Conservation (phyloP, 495 filamentous ascomycete species). For the Endocarpon pusillum region DNA sequence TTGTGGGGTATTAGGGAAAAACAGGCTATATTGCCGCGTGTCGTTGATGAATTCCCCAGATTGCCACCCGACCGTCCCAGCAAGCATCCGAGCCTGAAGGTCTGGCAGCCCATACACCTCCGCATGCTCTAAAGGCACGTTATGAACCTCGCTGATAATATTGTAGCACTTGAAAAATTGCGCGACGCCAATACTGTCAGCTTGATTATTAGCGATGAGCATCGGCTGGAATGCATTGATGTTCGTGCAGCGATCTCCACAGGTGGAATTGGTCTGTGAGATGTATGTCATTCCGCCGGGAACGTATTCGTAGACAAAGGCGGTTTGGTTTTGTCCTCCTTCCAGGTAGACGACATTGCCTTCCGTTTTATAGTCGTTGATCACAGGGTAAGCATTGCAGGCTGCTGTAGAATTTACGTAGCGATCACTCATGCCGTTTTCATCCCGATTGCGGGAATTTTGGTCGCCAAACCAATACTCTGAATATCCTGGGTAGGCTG, state of each 20-base stretch:
- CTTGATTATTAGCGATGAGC: too few relatives aligned
- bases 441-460: background rate
- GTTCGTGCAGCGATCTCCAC: background rate
- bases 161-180: background rate
- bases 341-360: background rate
- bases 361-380: background rate
- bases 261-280: background rate
- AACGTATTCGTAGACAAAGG: background rate
- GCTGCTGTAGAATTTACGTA: background rate
- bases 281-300: background rate
- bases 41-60: conserved; percentile 1
- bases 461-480: background rate
- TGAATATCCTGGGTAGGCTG: background rate
- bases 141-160: background rate
- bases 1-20: too few relatives aligned
- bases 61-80: background rate
- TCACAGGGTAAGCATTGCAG: background rate
- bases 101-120: background rate
- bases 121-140: background rate
- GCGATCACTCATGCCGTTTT: background rate
- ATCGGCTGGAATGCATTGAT: background rate
- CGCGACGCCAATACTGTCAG: background rate
- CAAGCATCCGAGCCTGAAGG: background rate
- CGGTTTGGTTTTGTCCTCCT: background rate
- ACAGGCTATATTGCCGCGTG: background rate